phyloP scores from a whole-genome alignment of 1,284 basidiomycete genomes.

The Tilletiopsis washingtonensis region DNA sequence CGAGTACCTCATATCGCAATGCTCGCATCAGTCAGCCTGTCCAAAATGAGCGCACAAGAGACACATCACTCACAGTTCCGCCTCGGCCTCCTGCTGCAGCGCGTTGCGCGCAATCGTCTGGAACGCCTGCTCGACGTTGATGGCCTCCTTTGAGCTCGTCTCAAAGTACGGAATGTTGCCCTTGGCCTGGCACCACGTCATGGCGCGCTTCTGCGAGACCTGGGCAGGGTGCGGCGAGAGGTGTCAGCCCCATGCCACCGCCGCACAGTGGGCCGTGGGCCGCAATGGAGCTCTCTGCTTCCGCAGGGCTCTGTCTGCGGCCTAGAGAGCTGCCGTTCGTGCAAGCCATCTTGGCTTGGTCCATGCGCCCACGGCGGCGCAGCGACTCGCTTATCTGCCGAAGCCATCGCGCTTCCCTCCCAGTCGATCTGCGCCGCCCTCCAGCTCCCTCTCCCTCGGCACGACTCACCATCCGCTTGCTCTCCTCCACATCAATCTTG shows the following conservation, averaged over 20 bases:
- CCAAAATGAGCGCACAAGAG: not conserved
- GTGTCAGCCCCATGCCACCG: too few species aligned
- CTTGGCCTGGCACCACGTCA: constrained; percentile 99
- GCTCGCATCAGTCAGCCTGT: not conserved
- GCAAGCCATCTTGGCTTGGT: not conserved
- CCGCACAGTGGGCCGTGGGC: too few species aligned
- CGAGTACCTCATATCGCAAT: too few species aligned
- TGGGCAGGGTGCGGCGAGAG: constrained; percentile 42
- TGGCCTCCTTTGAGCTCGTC: constrained; percentile 98
- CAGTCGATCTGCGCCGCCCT: too few species aligned
- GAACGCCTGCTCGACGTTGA: constrained; percentile 99
- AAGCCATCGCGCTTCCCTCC: too few species aligned
- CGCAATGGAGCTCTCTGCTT: too few species aligned
- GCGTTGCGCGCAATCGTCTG: constrained; percentile 99
- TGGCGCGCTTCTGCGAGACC: constrained; percentile 98
- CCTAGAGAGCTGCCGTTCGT: too few species aligned
- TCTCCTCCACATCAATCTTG: constrained; percentile 99
- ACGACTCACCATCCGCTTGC: constrained; percentile 80
- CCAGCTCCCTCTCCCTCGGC: not conserved
- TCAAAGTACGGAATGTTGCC: constrained; percentile 99
- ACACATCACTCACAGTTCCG: constrained; percentile 66
- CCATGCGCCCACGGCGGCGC: not conserved
- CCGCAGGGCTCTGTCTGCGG: too few species aligned
- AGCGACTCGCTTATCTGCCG: not conserved
- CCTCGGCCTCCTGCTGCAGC: constrained; percentile 90